A percentile compares a stretch with the other conserved stretches of the same genome.
Conservation (phyloP, 2,329 filamentous ascomycete genomes). For the Sporothrix euskadiensis region DNA sequence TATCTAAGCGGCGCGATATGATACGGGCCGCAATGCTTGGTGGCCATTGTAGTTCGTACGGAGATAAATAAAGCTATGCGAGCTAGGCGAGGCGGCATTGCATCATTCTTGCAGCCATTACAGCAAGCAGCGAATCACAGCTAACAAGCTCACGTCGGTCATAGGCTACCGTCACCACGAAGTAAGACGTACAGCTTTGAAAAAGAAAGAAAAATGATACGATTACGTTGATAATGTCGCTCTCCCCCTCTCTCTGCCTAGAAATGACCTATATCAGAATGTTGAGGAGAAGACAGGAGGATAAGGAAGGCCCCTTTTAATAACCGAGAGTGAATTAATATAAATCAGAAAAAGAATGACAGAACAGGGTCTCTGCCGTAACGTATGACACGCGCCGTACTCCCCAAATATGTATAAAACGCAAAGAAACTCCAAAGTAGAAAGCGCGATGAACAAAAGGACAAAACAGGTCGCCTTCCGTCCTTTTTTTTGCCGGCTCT, state of each 20-base stretch:
- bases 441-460: not conserved
- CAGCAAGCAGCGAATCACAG: not conserved
- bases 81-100: conserved; percentile 3
- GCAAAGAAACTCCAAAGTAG: conserved; percentile 2
- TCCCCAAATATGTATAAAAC: conserved; percentile 14
- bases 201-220: not conserved
- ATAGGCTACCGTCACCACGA: not conserved
- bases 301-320: not conserved
- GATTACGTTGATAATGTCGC: conserved; percentile 5
- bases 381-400: conserved; percentile 10
- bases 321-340: not conserved
- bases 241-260: not conserved
- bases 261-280: conserved; percentile 6
- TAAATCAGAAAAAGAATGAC: not conserved
- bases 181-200: not conserved
- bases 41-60: not conserved
- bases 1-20: conserved; percentile 5
- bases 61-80: not conserved
- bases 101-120: conserved; percentile 9
- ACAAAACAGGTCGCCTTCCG: not conserved
- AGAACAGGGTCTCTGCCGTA: not conserved
- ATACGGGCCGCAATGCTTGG: not conserved
- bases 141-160: not conserved
- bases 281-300: not conserved
- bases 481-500: not conserved